These are phyloP conservation scores for Lachnellula subtilissima DNA, from an alignment of 2,329 filamentous ascomycete species.

Conservation along the genomic window DNA sequence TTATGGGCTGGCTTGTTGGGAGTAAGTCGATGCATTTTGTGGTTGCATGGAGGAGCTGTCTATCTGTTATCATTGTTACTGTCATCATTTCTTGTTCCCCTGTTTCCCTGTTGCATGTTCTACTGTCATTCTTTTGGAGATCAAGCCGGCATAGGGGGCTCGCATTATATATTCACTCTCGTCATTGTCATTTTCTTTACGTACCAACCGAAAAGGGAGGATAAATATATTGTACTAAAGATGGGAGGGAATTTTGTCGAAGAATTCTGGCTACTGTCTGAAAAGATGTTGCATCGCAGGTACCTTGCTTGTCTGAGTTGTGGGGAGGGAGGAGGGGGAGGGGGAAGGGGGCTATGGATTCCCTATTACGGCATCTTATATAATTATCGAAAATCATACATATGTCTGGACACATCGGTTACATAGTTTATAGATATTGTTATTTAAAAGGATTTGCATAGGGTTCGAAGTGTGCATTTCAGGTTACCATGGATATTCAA, in stretches of 20 bases:
- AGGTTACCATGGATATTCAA: neutral
- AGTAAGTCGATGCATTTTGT: slow-evolving; percentile 14
- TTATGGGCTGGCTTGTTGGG: slow-evolving; percentile 1
- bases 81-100: neutral
- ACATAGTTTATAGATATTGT: neutral
- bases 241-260: slow-evolving; percentile 1
- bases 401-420: neutral
- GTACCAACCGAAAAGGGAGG: neutral
- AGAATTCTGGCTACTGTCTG: slow-evolving; percentile 4
- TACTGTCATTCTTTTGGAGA: neutral
- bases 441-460: neutral
- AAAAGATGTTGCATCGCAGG: slow-evolving; percentile 5
- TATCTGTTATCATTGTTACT: neutral
- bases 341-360: too few species aligned
- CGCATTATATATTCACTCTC: neutral
- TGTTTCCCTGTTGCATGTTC: neutral
- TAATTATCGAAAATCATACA: neutral
- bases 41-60: neutral
- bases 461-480: neutral
- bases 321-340: too few species aligned
- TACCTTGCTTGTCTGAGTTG: neutral
- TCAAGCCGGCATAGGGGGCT: neutral
- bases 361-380: too few species aligned
- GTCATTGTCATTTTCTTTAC: neutral
- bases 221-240: neutral